Evolutionary conservation across 2,329 filamentous ascomycete genomes (phyloP), one percentile per base, ranked within the genome.

Genomic region (Penicillium sp.): DNA sequence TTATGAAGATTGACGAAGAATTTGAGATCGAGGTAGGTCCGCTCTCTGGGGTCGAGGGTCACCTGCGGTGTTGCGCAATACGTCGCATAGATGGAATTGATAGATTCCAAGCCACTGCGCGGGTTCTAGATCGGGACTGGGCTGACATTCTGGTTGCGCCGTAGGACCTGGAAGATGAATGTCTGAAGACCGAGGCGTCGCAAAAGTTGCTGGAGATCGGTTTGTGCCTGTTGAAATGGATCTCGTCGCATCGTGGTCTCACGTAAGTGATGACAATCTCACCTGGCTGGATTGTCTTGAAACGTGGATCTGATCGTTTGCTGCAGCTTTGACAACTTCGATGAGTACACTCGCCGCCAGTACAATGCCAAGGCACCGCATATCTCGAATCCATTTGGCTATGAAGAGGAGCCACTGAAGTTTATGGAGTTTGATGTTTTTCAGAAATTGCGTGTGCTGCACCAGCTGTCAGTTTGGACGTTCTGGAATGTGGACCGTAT

Each of bases 231-330:
- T 78, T 96, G 42, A 95, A 95, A 74, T 88, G 84, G 60, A 82
- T 95, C 33, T 95, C 92, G 20, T 95, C 89, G 43, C 88, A 95
- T 69, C 83, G 89, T 48, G 89, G 89, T 47, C 72, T 96, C 32
- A 93, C 84, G 88, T 95, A 77, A 51, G 85, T 74, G 13, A 37
- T 17, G 20, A 10, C 13, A 1, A 4, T n/a, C 14, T 11, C 2
- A 28, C 33, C 27, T 30, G 14, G 7, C 12, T 23, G 3, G 11
- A 22, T 16, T 12, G 16, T 11, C 13, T 14, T 28, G 12, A 12
- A 28, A 20, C 4, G 6, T 11, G 13, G 36, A 20, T 34, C 40
- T 52, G 14, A 46, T 34, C n/a, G 14, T 18, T 11, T 11, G 28
- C 30, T 33, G 13, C 52, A 95, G 89, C 1, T 77, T 74, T 35